Base-by-base conservation (phyloP, 148 eudicot species). In the Silene conica region DNA sequence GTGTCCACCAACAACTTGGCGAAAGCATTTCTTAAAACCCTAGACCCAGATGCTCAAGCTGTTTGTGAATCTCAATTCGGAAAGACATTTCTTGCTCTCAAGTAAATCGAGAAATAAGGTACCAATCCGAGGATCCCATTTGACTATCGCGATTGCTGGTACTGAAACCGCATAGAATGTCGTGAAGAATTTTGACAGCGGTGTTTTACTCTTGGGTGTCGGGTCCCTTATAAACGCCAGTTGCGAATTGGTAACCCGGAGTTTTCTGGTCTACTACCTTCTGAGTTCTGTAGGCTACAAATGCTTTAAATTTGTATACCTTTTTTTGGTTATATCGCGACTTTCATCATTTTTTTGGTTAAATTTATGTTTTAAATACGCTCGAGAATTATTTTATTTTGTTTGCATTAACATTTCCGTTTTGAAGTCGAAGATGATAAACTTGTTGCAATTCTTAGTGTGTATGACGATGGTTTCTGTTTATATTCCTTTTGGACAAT, bases 41-140 rank as follows among this genome's bases (percentile, higher is more conserved):
- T 92, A 79, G 96, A 87, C 23, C 74, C 85, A 15, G 92, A 92
- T 77, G 85, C 81, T 65, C 87, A 74, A 65, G 74, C 83, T 56
- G 89, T 85, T 41, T 95, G 96, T 75, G 89, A 89, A 77, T 77
- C 92, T 69, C 90, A 90, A 69, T 88, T 95, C 50, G 93, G 96
- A 13, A 93, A 86, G 22, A n/a, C 60, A 3, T 92, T 95, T 83
- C 86, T 86, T 77, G 81, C 89, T 64, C 78, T 95, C 77, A 89
- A 88, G 86, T 87, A 82, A 79, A 82, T 52, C 3, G 83, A 59
- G 25, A 71, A 71, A 16, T 79, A 43, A 70, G 63, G 67, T 9
- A 41, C 11, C 22, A 21, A 6, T 21, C n/a, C 3, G 4, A 4
- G 45, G 43, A 41, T 54, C 16, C 41, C 57, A 14, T 2, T 38